phyloP scores from a whole-genome alignment of 352 stramenopile genomes.

The Phytophthora tentaculata region DNA sequence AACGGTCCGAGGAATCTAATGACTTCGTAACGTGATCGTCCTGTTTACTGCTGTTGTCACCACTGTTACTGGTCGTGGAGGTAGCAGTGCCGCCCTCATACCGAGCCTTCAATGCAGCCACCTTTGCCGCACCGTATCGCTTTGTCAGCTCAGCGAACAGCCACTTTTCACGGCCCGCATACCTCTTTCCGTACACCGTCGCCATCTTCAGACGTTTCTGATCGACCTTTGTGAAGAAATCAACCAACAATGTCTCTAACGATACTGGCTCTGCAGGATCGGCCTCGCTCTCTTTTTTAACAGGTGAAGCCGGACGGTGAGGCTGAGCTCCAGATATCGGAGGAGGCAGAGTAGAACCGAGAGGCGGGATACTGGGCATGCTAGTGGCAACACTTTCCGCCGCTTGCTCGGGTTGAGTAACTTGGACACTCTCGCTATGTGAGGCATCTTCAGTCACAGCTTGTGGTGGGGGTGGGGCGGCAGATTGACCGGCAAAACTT shows the following conservation, averaged over 20 bases:
- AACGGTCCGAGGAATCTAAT: conserved; percentile 3
- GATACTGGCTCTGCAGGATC: conserved; percentile 22
- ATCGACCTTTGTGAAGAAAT: conserved; percentile 74
- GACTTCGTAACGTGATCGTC: conserved; percentile 12
- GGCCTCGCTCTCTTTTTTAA: conserved; percentile 4
- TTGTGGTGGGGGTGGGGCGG: neutral
- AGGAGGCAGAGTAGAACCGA: neutral
- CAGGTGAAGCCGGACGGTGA: neutral
- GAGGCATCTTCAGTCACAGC: neutral
- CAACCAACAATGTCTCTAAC: conserved; percentile 60
- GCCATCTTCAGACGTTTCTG: conserved; percentile 68
- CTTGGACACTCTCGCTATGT: neutral
- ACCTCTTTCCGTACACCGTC: conserved; percentile 69
- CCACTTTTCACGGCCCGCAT: conserved; percentile 66
- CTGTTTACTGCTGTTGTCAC: conserved; percentile 1
- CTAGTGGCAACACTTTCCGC: conserved; percentile 1
- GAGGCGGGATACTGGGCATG: conserved; percentile 1
- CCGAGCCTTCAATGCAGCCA: conserved; percentile 42
- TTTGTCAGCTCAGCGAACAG: conserved; percentile 72
- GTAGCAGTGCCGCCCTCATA: conserved; percentile 27
- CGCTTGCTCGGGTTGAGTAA: neutral
- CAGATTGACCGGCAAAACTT: conserved; percentile 3
- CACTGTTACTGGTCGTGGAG: neutral
- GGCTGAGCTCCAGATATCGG: neutral
- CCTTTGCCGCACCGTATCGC: conserved; percentile 62